phyloP scores from a whole-genome alignment of 2,329 filamentous ascomycete species.

The Neospermospora avenae region DNA sequence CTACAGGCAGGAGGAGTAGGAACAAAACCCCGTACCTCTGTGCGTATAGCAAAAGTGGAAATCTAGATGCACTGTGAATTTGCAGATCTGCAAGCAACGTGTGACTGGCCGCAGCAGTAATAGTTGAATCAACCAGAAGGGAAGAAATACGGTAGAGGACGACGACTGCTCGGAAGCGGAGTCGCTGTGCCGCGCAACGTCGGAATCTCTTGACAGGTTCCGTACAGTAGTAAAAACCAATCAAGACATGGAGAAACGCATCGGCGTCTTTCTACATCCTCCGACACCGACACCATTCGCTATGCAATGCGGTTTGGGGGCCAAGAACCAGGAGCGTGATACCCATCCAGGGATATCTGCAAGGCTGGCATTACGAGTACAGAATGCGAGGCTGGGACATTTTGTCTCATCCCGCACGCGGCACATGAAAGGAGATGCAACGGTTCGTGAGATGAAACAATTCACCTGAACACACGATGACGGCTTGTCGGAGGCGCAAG shows the following conservation, averaged over 20 bases:
- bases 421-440: neutral
- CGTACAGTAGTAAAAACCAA: neutral
- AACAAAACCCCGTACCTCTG: neutral
- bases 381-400: slow-evolving; percentile 1
- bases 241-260: neutral
- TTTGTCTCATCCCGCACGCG: neutral
- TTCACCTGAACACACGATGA: slow-evolving; percentile 1
- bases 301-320: slow-evolving; percentile 1
- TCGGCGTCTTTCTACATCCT: neutral
- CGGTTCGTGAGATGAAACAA: slow-evolving; percentile 3
- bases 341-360: neutral
- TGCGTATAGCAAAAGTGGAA: neutral
- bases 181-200: neutral
- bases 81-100: slow-evolving; percentile 4
- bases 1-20: neutral
- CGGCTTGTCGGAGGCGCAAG: neutral
- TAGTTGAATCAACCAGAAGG: neutral
- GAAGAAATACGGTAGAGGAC: neutral
- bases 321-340: slow-evolving; percentile 1
- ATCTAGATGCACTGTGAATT: neutral
- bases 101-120: slow-evolving; percentile 2
- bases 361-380: neutral
- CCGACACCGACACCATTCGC: neutral
- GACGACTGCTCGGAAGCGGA: neutral
- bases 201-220: neutral